phyloP scores from a whole-genome alignment of 495 filamentous ascomycete genomes.

The Penicillium antarcticum region DNA sequence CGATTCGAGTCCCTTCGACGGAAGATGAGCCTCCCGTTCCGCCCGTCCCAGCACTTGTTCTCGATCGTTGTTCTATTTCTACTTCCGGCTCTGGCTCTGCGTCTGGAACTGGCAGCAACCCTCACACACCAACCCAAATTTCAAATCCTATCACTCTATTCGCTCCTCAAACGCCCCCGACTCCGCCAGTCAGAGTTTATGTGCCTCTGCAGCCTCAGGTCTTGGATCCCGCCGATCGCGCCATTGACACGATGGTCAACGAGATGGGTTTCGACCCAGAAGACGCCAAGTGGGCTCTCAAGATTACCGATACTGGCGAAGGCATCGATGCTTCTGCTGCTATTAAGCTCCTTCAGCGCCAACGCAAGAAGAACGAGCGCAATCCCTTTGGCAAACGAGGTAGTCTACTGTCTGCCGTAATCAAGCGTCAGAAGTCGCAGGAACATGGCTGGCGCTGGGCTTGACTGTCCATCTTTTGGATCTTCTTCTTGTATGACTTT shows the following conservation, averaged over 20 bases:
- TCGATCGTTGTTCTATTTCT: slow-evolving; percentile 12
- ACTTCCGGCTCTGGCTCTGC: slow-evolving; percentile 2
- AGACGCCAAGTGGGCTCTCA: slow-evolving; percentile 51
- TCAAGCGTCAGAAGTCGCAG: slow-evolving; percentile 26
- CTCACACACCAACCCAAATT: slow-evolving; percentile 10
- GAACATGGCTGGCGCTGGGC: slow-evolving; percentile 40
- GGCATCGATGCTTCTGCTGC: slow-evolving; percentile 46
- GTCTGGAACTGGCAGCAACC: slow-evolving; percentile 5
- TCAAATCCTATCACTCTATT: background rate
- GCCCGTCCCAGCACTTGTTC: slow-evolving; percentile 9
- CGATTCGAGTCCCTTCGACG: background rate
- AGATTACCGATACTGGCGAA: slow-evolving; percentile 51
- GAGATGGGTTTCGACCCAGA: slow-evolving; percentile 46
- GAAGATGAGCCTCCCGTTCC: slow-evolving; percentile 9
- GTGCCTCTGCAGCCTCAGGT: slow-evolving; percentile 36
- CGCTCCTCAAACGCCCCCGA: background rate
- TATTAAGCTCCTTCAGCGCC: slow-evolving; percentile 38
- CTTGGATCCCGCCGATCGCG: slow-evolving; percentile 50
- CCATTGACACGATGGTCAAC: slow-evolving; percentile 44
- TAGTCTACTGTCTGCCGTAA: slow-evolving; percentile 27
- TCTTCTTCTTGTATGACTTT: background rate
- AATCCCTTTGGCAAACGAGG: slow-evolving; percentile 16
- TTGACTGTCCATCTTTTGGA: background rate
- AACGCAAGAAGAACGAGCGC: slow-evolving; percentile 31
- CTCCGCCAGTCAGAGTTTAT: slow-evolving; percentile 9